Conservation (phyloP, 2,329 filamentous ascomycete species). For the Fusarium continuum region DNA sequence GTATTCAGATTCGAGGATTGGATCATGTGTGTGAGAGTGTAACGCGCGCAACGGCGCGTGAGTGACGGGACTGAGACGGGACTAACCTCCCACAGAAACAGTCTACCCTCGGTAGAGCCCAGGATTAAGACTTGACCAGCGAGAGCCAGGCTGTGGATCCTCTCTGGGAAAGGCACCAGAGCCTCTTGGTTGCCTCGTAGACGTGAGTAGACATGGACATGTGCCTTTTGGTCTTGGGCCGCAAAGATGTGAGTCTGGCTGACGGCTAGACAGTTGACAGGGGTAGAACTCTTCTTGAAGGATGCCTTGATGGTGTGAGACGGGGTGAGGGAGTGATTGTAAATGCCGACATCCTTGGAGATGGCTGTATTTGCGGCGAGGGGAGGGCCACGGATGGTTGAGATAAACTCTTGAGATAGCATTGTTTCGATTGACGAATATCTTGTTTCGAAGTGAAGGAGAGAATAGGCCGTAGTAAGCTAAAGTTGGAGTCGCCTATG, state of each 20-base stretch:
- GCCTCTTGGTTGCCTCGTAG: slow-evolving; percentile 88
- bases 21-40: slow-evolving; percentile 8
- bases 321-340: slow-evolving; percentile 83
- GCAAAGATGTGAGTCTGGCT: slow-evolving; percentile 87
- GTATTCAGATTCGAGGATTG: slow-evolving; percentile 25
- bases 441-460: background rate
- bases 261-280: slow-evolving; percentile 80
- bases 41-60: slow-evolving; percentile 24
- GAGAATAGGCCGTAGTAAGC: background rate
- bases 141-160: slow-evolving; percentile 80
- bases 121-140: slow-evolving; percentile 77
- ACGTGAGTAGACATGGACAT: slow-evolving; percentile 90
- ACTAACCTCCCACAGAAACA: slow-evolving; percentile 92
- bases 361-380: slow-evolving; percentile 70
- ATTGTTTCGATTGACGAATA: slow-evolving; percentile 49
- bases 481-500: background rate
- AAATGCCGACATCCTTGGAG: slow-evolving; percentile 85
- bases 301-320: slow-evolving; percentile 76
- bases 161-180: slow-evolving; percentile 86
- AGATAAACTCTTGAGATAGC: slow-evolving; percentile 69
- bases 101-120: slow-evolving; percentile 83
- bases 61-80: slow-evolving; percentile 20
- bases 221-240: slow-evolving; percentile 89
- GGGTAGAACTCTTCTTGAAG: slow-evolving; percentile 93
- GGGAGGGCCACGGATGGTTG: slow-evolving; percentile 65